A percentile compares a stretch with the other conserved stretches of the same genome.
Conservation (phyloP, 1,284 basidiomycete species). For the Somion occarium region DNA sequence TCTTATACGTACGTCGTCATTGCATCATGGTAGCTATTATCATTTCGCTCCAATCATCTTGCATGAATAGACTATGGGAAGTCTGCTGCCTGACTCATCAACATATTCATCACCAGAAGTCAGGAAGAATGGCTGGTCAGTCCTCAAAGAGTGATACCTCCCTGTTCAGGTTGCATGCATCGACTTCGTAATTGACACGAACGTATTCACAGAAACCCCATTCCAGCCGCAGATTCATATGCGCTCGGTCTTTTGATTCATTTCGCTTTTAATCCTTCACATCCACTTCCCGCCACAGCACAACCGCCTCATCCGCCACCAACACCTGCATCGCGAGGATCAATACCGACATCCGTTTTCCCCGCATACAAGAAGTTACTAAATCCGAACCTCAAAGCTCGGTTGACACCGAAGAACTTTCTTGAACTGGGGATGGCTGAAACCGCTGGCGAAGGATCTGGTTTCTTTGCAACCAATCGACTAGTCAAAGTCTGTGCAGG, state of each 20-base stretch:
- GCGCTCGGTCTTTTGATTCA: slow-evolving; percentile 83
- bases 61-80: slow-evolving; percentile 58
- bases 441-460: slow-evolving; percentile 46
- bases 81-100: slow-evolving; percentile 57
- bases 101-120: slow-evolving; percentile 80
- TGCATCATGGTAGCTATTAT: slow-evolving; percentile 11
- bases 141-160: slow-evolving; percentile 70
- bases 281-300: slow-evolving; percentile 64
- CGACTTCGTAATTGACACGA: slow-evolving; percentile 6
- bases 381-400: slow-evolving; percentile 80
- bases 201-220: slow-evolving; percentile 49
- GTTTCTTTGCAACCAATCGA: slow-evolving; percentile 85
- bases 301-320: slow-evolving; percentile 73
- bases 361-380: slow-evolving; percentile 83
- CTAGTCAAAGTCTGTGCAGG: slow-evolving; percentile 84
- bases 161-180: too few relatives aligned
- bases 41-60: background rate
- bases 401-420: slow-evolving; percentile 75
- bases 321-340: slow-evolving; percentile 67
- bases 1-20: slow-evolving; percentile 67
- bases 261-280: slow-evolving; percentile 79
- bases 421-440: slow-evolving; percentile 78
- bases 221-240: slow-evolving; percentile 79
- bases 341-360: slow-evolving; percentile 77
- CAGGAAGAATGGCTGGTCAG: slow-evolving; percentile 84